Evolutionary conservation across 495 filamentous ascomycete species (phyloP).

Genomic region (Neurospora sp.): DNA sequence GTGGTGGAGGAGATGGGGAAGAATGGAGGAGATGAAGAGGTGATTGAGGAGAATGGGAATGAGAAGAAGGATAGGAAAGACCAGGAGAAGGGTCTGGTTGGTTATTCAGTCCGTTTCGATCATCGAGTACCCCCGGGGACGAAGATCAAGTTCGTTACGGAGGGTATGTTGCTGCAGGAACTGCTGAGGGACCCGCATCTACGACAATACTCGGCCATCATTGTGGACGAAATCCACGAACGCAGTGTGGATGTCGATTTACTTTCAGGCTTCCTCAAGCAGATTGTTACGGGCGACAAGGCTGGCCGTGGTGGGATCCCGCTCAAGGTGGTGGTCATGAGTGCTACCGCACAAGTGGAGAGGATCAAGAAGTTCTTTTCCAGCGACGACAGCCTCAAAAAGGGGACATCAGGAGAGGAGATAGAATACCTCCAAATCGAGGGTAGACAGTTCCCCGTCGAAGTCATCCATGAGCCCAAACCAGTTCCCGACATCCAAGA

Average conservation of each 20-base stretch:
- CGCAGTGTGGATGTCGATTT: slow-evolving; percentile 93
- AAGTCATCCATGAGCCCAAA: slow-evolving; percentile 62
- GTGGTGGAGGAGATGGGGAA: not conserved
- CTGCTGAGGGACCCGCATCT: slow-evolving; percentile 78
- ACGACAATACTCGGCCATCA: slow-evolving; percentile 72
- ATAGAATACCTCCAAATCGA: slow-evolving; percentile 60
- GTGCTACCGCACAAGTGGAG: slow-evolving; percentile 85
- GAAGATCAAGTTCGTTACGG: slow-evolving; percentile 85
- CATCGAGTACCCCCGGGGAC: slow-evolving; percentile 60
- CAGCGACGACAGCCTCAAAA: not conserved
- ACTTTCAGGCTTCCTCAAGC: slow-evolving; percentile 74
- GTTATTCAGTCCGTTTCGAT: slow-evolving; percentile 92
- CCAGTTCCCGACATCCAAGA: slow-evolving; percentile 80
- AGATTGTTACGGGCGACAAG: slow-evolving; percentile 50
- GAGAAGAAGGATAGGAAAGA: slow-evolving; percentile 15
- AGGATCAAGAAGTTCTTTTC: slow-evolving; percentile 66
- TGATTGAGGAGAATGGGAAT: slow-evolving; percentile 23
- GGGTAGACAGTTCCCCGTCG: slow-evolving; percentile 82
- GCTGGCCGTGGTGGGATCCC: slow-evolving; percentile 56
- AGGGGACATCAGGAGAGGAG: not conserved
- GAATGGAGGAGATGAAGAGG: not conserved
- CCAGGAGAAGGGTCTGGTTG: slow-evolving; percentile 61
- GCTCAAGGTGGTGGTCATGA: slow-evolving; percentile 91
- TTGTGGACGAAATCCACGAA: slow-evolving; percentile 97
- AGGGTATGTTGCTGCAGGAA: slow-evolving; percentile 95